A percentile compares a stretch with the other conserved stretches of the same genome.
phyloP scores from a whole-genome alignment of 2,329 filamentous ascomycete genomes.

The Neopestalotiopsis clavispora region DNA sequence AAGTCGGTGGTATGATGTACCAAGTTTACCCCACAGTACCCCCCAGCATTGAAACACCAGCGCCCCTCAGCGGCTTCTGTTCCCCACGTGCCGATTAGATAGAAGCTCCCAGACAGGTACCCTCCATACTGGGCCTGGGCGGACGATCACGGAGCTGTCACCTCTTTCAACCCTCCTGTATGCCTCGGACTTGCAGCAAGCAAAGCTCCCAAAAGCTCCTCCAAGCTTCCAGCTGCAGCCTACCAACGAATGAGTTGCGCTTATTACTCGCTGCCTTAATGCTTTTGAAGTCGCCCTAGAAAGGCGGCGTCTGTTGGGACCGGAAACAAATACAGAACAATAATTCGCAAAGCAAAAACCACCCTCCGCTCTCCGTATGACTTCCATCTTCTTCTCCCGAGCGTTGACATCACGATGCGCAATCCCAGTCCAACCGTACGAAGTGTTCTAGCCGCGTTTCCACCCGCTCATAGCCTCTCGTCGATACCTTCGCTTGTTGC shows the following conservation, averaged over 20 bases:
- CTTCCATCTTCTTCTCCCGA: constrained; percentile 5
- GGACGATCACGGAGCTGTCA: constrained; percentile 7
- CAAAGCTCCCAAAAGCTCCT: neutral
- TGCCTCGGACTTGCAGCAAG: neutral
- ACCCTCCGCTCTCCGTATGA: neutral
- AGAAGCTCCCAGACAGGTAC: constrained; percentile 20
- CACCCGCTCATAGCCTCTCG: constrained; percentile 7
- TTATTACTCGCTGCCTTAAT: neutral
- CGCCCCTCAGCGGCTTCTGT: constrained; percentile 12
- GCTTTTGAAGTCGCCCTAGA: neutral
- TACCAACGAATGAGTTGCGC: constrained; percentile 8
- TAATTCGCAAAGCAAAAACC: neutral
- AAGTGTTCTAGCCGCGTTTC: constrained; percentile 15
- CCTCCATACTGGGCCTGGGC: neutral
- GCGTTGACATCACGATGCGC: constrained; percentile 16
- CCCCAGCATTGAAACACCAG: neutral
- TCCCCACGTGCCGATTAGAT: constrained; percentile 34
- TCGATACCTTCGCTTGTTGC: constrained; percentile 8
- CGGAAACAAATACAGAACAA: neutral
- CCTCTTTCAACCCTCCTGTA: neutral
- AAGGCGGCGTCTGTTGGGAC: neutral
- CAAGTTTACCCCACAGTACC: neutral
- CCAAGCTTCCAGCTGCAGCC: neutral
- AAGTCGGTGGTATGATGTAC: too few species aligned
- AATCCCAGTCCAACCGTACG: constrained; percentile 9